Evolutionary conservation across 805 yeast species (phyloP), one percentile per base, ranked within the genome.

Genomic region (Babjeviella inositovora): DNA sequence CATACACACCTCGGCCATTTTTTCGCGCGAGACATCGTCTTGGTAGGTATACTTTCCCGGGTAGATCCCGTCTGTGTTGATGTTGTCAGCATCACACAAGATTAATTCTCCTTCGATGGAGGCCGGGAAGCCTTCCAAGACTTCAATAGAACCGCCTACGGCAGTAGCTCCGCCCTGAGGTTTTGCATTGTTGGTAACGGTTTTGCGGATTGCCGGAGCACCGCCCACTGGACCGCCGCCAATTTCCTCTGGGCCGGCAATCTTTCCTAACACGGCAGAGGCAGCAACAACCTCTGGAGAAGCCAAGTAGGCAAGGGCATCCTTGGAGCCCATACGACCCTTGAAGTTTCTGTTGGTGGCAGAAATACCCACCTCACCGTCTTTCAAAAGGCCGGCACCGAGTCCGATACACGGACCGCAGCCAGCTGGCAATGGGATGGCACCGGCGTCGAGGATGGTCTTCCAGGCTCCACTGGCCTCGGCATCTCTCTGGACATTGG

Each of bases 371-470:
- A 90, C 93, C 50, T 90, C 97, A 21, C 98, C 98, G 17, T 81
- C 87, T 50, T 90, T 73, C 35, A 90, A 58, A 33, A 90, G 57
- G 23, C 99, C 99, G 14, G 92, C 63, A 26, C 99, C 99, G 26
- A 90, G 59, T 17, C 99, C 99, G 43, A 90, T 90, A 58, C 99
- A 90, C 13, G 99, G 99, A 21, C 99, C 99, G 57, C 99, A 90
- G 12, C 99, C 99, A 9, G 98, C 93, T 11, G 97, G 97, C 37
- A 90, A 66, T 17, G 95, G 81, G 37, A 57, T 79, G 29, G 95
- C 93, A 25, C 99, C 99, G 7, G 97, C 94, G 26, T 74, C 87
- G 22, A 90, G 40, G 28, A 90, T 61, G 11, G 69, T 70, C 38
- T 84, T 63, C 98, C 99, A 92, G 9, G 93, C 92, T 26, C 99